These are phyloP conservation scores for Talaromyces islandicus DNA, from an alignment of 2,329 filamentous ascomycete genomes.

Conservation along the genomic window DNA sequence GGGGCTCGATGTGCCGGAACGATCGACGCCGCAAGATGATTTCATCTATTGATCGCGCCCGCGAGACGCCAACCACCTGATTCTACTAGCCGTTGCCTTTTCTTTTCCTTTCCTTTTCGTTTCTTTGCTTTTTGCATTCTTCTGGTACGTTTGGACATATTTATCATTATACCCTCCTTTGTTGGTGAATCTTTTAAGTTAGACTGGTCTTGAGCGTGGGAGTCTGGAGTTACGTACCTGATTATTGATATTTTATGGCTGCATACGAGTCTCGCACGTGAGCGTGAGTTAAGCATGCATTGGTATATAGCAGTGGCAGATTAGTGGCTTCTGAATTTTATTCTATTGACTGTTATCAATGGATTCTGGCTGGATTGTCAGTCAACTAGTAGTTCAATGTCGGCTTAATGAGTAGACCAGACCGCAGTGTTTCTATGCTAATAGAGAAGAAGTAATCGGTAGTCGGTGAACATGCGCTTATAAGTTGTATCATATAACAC, in stretches of 20 bases:
- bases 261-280: not conserved
- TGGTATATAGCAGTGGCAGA: not conserved
- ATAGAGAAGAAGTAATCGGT: not conserved
- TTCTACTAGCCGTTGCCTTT: not conserved
- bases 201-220: conserved; percentile 7
- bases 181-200: not conserved
- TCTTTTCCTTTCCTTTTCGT: not conserved
- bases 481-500: not conserved
- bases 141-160: conserved; percentile 1
- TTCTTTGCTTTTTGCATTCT: not conserved
- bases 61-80: conserved; percentile 1
- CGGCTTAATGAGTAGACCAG: no score
- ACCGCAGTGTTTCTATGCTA: no score
- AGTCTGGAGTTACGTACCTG: conserved; percentile 7
- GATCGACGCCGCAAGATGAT: conserved; percentile 6
- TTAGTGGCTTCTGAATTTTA: not conserved
- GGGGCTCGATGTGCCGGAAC: conserved; percentile 21
- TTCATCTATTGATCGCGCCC: conserved; percentile 5
- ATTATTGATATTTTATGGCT: not conserved
- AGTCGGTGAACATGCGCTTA: not conserved
- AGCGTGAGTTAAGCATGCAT: not conserved
- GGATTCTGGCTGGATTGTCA: no score
- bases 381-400: no score
- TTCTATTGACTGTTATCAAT: not conserved
- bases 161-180: not conserved